Evolutionary conservation across 164 flowering plant genomes (phyloP).

Genomic region (Aristolochia fimbriata): DNA sequence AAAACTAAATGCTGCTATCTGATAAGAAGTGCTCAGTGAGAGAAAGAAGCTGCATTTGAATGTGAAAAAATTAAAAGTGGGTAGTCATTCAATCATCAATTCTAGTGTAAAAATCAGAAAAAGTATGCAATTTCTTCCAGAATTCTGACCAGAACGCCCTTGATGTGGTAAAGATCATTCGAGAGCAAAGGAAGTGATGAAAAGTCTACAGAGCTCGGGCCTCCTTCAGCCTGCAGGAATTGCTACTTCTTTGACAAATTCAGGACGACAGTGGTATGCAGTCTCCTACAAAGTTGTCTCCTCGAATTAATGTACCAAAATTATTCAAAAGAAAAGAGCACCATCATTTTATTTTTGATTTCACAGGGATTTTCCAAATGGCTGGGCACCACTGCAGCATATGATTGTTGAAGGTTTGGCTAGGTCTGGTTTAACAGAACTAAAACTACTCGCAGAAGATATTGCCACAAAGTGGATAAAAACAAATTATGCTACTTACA

Average conservation of each 20-base stretch:
- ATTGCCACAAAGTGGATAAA: slow-evolving; percentile 74
- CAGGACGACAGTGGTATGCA: slow-evolving; percentile 85
- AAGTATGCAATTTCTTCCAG: no score
- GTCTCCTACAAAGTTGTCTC: neutral
- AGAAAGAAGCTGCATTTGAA: no score
- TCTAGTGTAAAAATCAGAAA: no score
- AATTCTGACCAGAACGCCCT: neutral
- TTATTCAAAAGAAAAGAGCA: neutral
- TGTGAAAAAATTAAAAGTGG: no score
- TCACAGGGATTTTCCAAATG: slow-evolving; percentile 94
- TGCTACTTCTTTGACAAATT: slow-evolving; percentile 62
- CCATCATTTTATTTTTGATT: neutral
- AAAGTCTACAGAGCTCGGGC: slow-evolving; percentile 53
- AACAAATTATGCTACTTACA: slow-evolving; percentile 70
- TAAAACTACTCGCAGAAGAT: slow-evolving; percentile 54
- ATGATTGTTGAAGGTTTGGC: slow-evolving; percentile 86
- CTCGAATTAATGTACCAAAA: neutral
- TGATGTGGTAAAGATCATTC: slow-evolving; percentile 26
- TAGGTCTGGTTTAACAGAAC: slow-evolving; percentile 44
- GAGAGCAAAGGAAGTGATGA: slow-evolving; percentile 36
- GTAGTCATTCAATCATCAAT: no score
- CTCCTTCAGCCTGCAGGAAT: slow-evolving; percentile 63
- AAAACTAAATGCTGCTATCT: no score
- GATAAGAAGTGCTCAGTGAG: no score
- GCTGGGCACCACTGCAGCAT: slow-evolving; percentile 96